Evolutionary conservation across 1,139 yeast species (phyloP).

Genomic region (Geotrichum aggregatum): DNA sequence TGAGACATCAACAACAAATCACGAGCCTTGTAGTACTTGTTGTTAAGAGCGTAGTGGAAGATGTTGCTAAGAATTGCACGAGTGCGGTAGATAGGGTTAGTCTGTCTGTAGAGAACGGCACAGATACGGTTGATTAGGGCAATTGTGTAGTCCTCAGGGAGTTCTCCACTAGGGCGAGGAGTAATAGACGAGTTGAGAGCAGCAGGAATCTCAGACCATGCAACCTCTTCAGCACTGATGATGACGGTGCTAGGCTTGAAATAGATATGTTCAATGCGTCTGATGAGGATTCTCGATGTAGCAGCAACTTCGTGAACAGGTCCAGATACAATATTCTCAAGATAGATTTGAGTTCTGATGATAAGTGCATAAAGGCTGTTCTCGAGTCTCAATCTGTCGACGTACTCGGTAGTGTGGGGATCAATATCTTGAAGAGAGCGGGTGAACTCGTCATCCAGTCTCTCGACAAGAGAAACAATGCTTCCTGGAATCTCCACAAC

Average conservation of each 20-base stretch:
- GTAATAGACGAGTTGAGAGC: conserved; percentile 38
- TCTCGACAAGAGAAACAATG: conserved; percentile 78
- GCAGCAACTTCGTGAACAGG: conserved; percentile 38
- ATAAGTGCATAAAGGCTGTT: conserved; percentile 67
- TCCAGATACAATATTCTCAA: conserved; percentile 55
- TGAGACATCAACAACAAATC: conserved; percentile 84
- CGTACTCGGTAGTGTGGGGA: conserved; percentile 92
- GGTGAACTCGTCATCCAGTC: conserved; percentile 92
- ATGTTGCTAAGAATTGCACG: conserved; percentile 82
- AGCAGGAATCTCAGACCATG: conserved; percentile 55
- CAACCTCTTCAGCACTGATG: conserved; percentile 59
- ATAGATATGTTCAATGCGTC: conserved; percentile 89
- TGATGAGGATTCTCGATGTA: conserved; percentile 66
- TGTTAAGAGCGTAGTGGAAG: conserved; percentile 87
- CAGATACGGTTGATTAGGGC: conserved; percentile 63
- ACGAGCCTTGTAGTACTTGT: conserved; percentile 77
- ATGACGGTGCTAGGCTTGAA: conserved; percentile 83
- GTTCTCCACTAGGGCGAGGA: conserved; percentile 32
- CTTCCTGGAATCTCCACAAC: conserved; percentile 77
- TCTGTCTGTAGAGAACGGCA: conserved; percentile 60
- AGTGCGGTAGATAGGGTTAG: conserved; percentile 66
- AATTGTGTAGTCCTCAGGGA: conserved; percentile 41
- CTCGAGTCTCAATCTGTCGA: conserved; percentile 88
- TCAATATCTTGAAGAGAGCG: conserved; percentile 83
- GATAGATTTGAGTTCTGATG: conserved; percentile 79